Percentiles rank a stretch among this genome's conserved stretches.
phyloP scores from a whole-genome alignment of 345 rosid genomes.

The Eucalyptus curtisii region DNA sequence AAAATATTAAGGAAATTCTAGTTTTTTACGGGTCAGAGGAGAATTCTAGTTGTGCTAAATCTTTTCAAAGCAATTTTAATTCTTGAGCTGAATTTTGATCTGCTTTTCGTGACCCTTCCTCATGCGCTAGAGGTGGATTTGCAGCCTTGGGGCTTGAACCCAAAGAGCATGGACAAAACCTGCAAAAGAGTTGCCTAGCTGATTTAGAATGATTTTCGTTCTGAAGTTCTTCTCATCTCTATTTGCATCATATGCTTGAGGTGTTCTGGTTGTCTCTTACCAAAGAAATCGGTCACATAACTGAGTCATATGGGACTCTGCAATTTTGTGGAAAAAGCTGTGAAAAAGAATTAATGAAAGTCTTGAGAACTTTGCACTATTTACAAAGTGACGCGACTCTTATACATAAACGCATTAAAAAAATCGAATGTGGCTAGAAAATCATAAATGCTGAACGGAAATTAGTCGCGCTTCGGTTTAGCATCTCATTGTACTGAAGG shows the following conservation, averaged over 20 bases:
- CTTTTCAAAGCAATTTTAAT: not conserved
- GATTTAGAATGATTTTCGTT: not conserved
- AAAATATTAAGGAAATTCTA: not conserved
- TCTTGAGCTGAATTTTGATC: not conserved
- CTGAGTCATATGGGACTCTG: not conserved
- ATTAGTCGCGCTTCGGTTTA: not conserved
- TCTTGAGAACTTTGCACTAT: not conserved
- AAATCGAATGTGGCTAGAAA: not conserved
- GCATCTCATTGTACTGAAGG: constrained; percentile 28
- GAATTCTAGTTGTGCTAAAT: not conserved
- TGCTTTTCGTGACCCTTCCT: not conserved
- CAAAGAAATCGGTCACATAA: not conserved
- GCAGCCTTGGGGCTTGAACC: not conserved
- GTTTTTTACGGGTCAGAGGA: not conserved
- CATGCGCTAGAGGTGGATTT: not conserved
- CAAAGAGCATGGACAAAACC: not conserved
- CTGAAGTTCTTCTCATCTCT: not conserved
- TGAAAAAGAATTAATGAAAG: not conserved
- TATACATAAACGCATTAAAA: not conserved
- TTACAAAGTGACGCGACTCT: not conserved
- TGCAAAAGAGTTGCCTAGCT: not conserved
- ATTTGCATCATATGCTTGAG: not conserved
- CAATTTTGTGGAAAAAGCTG: not conserved
- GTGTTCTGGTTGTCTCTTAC: not conserved
- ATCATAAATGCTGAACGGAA: not conserved